Evolutionary conservation across 2,329 filamentous ascomycete species (phyloP).

Genomic region (Dendrostoma leiphaemia): DNA sequence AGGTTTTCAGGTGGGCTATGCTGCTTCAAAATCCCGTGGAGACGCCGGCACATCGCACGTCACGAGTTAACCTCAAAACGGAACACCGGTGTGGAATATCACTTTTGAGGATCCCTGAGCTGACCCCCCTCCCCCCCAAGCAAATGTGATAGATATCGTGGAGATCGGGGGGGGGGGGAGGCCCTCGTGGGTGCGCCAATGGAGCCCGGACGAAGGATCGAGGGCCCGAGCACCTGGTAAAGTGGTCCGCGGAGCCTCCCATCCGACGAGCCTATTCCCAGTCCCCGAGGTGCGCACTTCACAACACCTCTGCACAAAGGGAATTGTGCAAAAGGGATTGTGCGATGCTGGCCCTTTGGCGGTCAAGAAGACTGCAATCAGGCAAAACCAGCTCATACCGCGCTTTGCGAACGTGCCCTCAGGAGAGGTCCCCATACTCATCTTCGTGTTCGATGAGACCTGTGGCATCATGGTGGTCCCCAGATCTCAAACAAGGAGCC

Average conservation of each 20-base stretch:
- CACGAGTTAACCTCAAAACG: not conserved
- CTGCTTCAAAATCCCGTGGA: not conserved
- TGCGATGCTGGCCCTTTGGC: not conserved
- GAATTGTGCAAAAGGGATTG: too few relatives aligned
- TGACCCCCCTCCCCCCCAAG: not conserved
- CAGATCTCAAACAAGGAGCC: not conserved
- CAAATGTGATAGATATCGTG: not conserved
- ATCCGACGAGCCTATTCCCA: not conserved
- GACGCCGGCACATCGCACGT: not conserved
- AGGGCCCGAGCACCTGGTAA: not conserved
- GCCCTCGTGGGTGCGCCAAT: not conserved
- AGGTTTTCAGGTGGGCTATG: not conserved
- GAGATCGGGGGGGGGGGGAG: not conserved
- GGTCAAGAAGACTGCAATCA: not conserved
- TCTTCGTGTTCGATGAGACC: not conserved
- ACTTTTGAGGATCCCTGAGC: not conserved
- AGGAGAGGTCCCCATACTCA: not conserved
- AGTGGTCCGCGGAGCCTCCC: not conserved
- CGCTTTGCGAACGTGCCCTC: not conserved
- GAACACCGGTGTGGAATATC: not conserved
- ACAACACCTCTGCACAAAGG: not conserved
- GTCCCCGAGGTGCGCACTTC: too few relatives aligned
- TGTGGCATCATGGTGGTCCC: not conserved
- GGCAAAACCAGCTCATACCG: not conserved
- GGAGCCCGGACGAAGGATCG: not conserved